These are phyloP conservation scores for Alloascoidea hylecoeti DNA, from an alignment of 805 yeast species.

Conservation along the genomic window DNA sequence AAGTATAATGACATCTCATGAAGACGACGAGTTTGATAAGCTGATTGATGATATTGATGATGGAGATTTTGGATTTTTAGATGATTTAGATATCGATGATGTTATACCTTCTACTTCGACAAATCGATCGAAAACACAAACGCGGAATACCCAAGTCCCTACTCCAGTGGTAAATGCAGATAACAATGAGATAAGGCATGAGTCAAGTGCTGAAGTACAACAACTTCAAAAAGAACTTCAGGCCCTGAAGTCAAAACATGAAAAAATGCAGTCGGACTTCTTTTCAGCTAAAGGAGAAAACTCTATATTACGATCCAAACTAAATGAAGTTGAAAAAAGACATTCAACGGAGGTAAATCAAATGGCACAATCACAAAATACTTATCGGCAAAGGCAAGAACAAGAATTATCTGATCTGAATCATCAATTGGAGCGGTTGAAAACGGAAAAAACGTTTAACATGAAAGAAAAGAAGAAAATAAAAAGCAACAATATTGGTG, in stretches of 20 bases:
- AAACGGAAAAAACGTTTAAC: conserved; percentile 42
- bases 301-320: conserved; percentile 57
- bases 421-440: conserved; percentile 26
- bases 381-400: conserved; percentile 13
- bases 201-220: conserved; percentile 1
- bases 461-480: conserved; percentile 29
- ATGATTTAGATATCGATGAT: conserved; percentile 13
- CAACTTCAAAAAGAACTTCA: conserved; percentile 3
- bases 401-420: conserved; percentile 25
- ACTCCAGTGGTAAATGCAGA: conserved; percentile 7
- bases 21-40: conserved; percentile 1
- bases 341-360: conserved; percentile 15
- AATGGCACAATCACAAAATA: conserved; percentile 9
- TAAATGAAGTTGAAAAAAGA: conserved; percentile 21
- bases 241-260: conserved; percentile 8
- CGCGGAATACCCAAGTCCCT: conserved; percentile 2
- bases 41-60: conserved; percentile 3
- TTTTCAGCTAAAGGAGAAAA: conserved; percentile 65
- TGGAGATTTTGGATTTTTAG: conserved; percentile 8
- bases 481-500: conserved; percentile 7
- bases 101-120: conserved; percentile 4
- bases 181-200: conserved; percentile 5
- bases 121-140: conserved; percentile 2
- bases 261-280: conserved; percentile 19
- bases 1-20: conserved; percentile 1